Base-by-base conservation (phyloP, 2,329 filamentous ascomycete genomes). In the Ophiostoma montium region DNA sequence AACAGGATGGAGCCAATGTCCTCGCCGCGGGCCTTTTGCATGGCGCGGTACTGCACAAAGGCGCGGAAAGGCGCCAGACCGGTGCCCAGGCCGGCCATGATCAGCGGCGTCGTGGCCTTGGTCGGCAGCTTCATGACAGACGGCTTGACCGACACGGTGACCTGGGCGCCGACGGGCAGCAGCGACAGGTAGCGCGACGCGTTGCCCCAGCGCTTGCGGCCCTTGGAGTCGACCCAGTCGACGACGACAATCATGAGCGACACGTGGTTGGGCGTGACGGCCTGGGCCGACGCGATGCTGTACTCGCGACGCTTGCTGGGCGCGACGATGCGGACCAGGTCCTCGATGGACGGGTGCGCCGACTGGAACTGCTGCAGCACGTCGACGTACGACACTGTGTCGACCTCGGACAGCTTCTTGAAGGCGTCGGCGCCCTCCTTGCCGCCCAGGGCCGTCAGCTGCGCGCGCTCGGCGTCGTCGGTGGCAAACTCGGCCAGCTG, bases 51-150 rank as follows among this genome's bases (percentile, higher is more conserved):
- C 70, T 98, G 92, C 43, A 96, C 84, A 62, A 98, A 98, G 52
- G 92, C 92, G 56, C 92, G 87, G 86, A 98, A 98, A n/a, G 92
- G 92, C 1, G 92, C 92, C 19, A 98, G 82, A 62, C 92, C 92
- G 0, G 92, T 98, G 55, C 92, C 92, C n/a, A 96, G 83, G 65
- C 92, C 92, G 10, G 92, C 92, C 90, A 98, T 95, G 73, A 98
- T 95, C 62, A 98, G 81, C 36, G 92, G 92, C 44, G 90, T 86
- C 35, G 86, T 92, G 58, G 89, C 82, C 63, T 81, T 83, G 53
- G 76, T 69, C 5, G 92, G 92, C n/a, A 98, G 77, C 70, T 96
- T 98, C 92, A 98, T 98, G 57, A 96, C 92, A 21, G 88, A 95
- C 0, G 92, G 87, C 72, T 98, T 98, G 64, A 98, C 88, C 32